Evolutionary conservation across 345 rosid genomes (phyloP), one percentile per base, ranked within the genome.

Genomic region (Eucalyptus curtisii): DNA sequence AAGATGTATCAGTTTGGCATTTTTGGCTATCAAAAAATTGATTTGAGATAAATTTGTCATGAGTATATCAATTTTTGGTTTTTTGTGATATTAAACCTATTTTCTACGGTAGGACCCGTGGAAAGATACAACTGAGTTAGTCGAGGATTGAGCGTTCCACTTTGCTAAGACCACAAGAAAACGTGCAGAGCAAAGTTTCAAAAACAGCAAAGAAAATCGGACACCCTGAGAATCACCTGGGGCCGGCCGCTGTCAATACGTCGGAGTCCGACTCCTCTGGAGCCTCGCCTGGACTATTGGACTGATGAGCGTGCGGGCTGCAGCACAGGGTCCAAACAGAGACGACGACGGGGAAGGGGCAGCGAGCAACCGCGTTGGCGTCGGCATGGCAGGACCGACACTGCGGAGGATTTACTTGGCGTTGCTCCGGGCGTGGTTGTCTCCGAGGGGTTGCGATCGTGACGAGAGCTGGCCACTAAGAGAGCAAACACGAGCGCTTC

Each of bases 1-100:
- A 52, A 52, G 57, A 52, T 52, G 0, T 52, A 52, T 52, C 10
- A 0, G 0, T 52, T 52, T 52, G 57, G 1, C 4, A 52, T 52
- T 52, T 20, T 52, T 20, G 2, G 10, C 25, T 52, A 52, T 52
- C 1, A 8, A 19, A 19, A 7, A 52, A 52, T 7, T 52, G 1
- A 52, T 52, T 52, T 52, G 0, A 0, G 57, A 52, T 52, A 52
- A 52, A 52, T 52, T 52, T 52, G 1, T 52, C 0, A 3, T 3
- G 2, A 8, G 0, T 52, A 20, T 0, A 52, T 52, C 57, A 52
- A 52, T 52, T 52, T 52, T 52, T 52, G 10, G 2, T 52, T 52
- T 52, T 52, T 52, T 52, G 10, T 52, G 0, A 19, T 52, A 52
- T 19, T 52, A 7, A 52, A 52, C 57, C 57, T 52, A 52, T 1